Percentiles rank a stretch among this genome's conserved stretches.
phyloP scores from a whole-genome alignment of 2,329 filamentous ascomycete genomes.

The Septoria petroselini region DNA sequence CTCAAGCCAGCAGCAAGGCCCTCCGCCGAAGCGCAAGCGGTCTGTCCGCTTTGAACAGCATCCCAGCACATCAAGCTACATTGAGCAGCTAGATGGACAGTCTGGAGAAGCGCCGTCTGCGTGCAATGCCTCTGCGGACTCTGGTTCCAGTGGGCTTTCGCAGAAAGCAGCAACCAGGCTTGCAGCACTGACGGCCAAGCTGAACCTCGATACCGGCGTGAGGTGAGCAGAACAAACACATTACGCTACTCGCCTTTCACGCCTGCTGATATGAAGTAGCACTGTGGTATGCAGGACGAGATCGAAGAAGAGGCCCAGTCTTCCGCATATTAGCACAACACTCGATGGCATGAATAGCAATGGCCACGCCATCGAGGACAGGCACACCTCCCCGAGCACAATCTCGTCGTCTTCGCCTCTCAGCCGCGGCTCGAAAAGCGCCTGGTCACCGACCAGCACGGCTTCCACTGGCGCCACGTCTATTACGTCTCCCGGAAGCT shows the following conservation, averaged over 20 bases:
- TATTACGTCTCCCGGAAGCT: slow-evolving; percentile 30
- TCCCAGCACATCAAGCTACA: slow-evolving; percentile 3
- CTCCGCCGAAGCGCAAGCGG: slow-evolving; percentile 26
- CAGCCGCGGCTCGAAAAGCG: slow-evolving; percentile 16
- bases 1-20: slow-evolving; percentile 14
- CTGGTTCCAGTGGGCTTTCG: slow-evolving; percentile 9
- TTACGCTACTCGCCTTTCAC: background rate
- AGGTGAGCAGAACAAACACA: background rate
- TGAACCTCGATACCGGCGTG: slow-evolving; percentile 21
- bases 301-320: slow-evolving; percentile 24
- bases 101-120: slow-evolving; percentile 1
- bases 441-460: slow-evolving; percentile 34
- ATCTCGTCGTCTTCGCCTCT: slow-evolving; percentile 20
- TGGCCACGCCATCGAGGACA: slow-evolving; percentile 17
- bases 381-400: slow-evolving; percentile 21
- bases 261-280: slow-evolving; percentile 8
- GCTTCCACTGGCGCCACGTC: slow-evolving; percentile 38
- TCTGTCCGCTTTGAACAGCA: slow-evolving; percentile 29
- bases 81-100: slow-evolving; percentile 27
- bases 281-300: slow-evolving; percentile 33
- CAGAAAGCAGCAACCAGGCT: slow-evolving; percentile 9
- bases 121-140: background rate
- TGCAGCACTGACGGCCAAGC: slow-evolving; percentile 26
- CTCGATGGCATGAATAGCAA: slow-evolving; percentile 17
- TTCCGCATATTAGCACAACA: slow-evolving; percentile 29